A percentile compares a stretch with the other conserved stretches of the same genome.
Evolutionary conservation across 176 grass and related monocot species (phyloP).

Genomic region (Raddia guianensis): DNA sequence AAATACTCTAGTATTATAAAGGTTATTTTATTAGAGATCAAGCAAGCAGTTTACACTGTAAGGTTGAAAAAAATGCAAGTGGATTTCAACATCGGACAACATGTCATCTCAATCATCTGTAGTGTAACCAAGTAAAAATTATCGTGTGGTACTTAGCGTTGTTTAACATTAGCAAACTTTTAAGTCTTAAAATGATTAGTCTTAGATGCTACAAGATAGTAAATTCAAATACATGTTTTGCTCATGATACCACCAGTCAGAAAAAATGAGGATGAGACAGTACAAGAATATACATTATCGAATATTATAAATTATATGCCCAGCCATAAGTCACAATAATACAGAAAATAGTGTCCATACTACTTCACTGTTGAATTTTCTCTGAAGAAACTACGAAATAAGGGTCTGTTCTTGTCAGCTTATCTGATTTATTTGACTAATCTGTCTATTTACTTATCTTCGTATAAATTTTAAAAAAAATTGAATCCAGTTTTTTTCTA

Average conservation of each 20-base stretch:
- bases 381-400: not conserved
- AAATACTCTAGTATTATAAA: not conserved
- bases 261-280: not conserved
- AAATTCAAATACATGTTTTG: not conserved
- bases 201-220: not conserved
- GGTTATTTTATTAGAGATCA: slow-evolving; percentile 1
- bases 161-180: not conserved
- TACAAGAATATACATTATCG: not conserved
- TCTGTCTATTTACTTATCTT: too few relatives aligned
- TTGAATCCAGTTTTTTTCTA: too few relatives aligned
- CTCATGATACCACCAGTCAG: not conserved
- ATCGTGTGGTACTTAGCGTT: not conserved
- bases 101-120: not conserved
- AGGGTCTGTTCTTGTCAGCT: too few relatives aligned
- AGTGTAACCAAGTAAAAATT: not conserved
- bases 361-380: not conserved
- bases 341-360: not conserved
- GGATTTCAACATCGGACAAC: slow-evolving; percentile 5
- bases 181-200: not conserved
- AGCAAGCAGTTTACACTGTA: not conserved
- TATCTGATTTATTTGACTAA: too few relatives aligned
- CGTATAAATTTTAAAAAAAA: too few relatives aligned
- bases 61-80: not conserved
- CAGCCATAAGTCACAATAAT: not conserved
- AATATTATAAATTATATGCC: slow-evolving; percentile 5